A percentile compares a stretch with the other conserved stretches of the same genome.
Evolutionary conservation across 768 basidiomycete species (phyloP).

Genomic region (Coprinopsis sp.): DNA sequence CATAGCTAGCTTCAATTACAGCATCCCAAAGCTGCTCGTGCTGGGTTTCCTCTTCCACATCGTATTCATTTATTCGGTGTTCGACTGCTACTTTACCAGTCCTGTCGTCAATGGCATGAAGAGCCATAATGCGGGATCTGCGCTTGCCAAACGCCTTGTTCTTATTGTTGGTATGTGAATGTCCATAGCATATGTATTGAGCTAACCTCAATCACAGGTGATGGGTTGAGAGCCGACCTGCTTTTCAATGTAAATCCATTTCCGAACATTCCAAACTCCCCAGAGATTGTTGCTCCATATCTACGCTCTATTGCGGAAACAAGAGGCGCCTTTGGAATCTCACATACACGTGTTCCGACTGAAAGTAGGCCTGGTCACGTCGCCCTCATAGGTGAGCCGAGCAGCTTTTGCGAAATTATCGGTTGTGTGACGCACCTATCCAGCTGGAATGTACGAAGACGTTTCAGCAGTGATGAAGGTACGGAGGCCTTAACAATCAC

Average conservation of each 20-base stretch:
- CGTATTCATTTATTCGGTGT: slow-evolving; percentile 65
- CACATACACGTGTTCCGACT: slow-evolving; percentile 83
- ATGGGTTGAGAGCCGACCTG: slow-evolving; percentile 81
- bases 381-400: slow-evolving; percentile 66
- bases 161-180: slow-evolving; percentile 64
- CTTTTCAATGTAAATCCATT: slow-evolving; percentile 65
- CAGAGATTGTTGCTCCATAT: slow-evolving; percentile 67
- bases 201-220: slow-evolving; percentile 41
- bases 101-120: slow-evolving; percentile 78
- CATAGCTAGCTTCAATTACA: slow-evolving; percentile 24
- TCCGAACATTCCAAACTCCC: slow-evolving; percentile 42
- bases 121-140: slow-evolving; percentile 39
- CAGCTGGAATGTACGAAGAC: slow-evolving; percentile 87
- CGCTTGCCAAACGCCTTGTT: slow-evolving; percentile 68
- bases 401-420: neutral
- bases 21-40: slow-evolving; percentile 45
- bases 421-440: neutral
- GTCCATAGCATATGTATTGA: neutral
- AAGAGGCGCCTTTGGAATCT: slow-evolving; percentile 77
- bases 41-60: slow-evolving; percentile 73
- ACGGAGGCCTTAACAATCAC: slow-evolving; percentile 15
- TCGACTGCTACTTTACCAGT: slow-evolving; percentile 87
- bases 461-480: slow-evolving; percentile 85
- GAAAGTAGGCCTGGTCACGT: slow-evolving; percentile 88
- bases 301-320: slow-evolving; percentile 60